Base-by-base conservation (phyloP, 371 early-diverging fungal species). In the Capillidium heterosporum region DNA sequence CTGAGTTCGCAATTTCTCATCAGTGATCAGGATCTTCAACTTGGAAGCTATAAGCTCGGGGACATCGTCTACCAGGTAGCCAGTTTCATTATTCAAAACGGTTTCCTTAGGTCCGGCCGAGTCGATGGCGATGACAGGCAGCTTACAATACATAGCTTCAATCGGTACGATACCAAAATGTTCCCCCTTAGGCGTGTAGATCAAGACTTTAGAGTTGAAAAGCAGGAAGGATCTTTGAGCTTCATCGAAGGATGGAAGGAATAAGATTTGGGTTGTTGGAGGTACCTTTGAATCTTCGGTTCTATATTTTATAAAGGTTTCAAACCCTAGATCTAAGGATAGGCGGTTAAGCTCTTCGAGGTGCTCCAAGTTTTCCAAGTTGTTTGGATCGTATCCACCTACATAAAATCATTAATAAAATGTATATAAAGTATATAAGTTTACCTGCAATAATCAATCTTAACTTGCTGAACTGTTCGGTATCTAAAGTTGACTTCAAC, bases 91-190 rank as follows among this genome's bases (percentile, higher is more conserved):
- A 56, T 93, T 68, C 28, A 67, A 62, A 13, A 95, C 68, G 4
- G 84, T 80, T 63, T 91, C 92, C 4, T 71, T 68, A 4, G 92
- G 94, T 0, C 94, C 94, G 32, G 94, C 96, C 59, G 71, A 80
- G 65, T 85, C 82, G 41, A 74, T 75, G 0, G 95, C 95, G 21
- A 96, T 75, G 1, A 94, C 93, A 0, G 95, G 94, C 15, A 87
- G 64, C 21, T 71, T 66, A 32, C 77, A 75, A 66, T 87, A 89
- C 97, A 96, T 95, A 52, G 91, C 89, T 63, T 96, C 97, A 0
- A 96, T 77, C 2, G 97, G 97, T 13, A 89, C 91, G 53, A 96
- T 92, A 0, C 95, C 95, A 65, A 96, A 89, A 63, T 96, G 96
- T 65, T 96, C 97, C 62, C 85, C 77, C 17, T 76, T 71, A 11